Evolutionary conservation across 2,329 filamentous ascomycete genomes (phyloP), one percentile per base, ranked within the genome.

Genomic region (Chaetomium sp.): DNA sequence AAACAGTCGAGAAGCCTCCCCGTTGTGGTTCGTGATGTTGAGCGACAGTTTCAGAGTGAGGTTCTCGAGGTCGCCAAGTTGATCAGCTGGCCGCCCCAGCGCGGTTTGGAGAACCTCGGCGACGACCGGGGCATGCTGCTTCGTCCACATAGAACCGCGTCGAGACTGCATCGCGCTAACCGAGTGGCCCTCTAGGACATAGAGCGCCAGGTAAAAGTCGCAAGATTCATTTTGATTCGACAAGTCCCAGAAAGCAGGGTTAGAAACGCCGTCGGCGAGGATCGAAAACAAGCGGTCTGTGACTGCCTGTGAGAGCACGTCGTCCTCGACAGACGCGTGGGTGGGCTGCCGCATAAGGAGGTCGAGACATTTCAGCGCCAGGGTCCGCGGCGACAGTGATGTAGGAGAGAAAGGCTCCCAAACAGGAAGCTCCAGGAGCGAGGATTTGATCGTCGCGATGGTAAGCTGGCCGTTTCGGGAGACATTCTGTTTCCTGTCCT

Each of bases 11-110:
- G 91, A 92, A 13, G 91, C 87, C 16, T 81, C 80, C 0, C 84
- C 78, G 67, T 91, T 90, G 70, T 92, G 91, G 78, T 97, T 97
- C 9, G 93, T 95, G 57, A 93, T 83, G 72, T 96, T 96, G 68
- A 97, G 84, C 42, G 91, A 88, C 4, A 97, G 82, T 63, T 91
- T 87, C 55, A 94, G 79, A 31, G 86, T 78, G 21, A 87, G 75
- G 35, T 74, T 79, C 56, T 80, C 79, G 8, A 81, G 70, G 5
- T 77, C 75, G 35, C 77, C 80, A 57, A 78, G 76, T 21, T 76
- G 71, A 12, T 75, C 73, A 10, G 73, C 66, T 10, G 76, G 73
- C n/a, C 69, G 74, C 33, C 69, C 70, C 33, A 82, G 72, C 3
- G 78, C 76, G 2, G 77, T 74, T 23, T 77, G 76, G 6, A 85